These are phyloP conservation scores for Bondarzewia mesenterica DNA, from an alignment of 1,284 basidiomycete genomes.

Conservation along the genomic window DNA sequence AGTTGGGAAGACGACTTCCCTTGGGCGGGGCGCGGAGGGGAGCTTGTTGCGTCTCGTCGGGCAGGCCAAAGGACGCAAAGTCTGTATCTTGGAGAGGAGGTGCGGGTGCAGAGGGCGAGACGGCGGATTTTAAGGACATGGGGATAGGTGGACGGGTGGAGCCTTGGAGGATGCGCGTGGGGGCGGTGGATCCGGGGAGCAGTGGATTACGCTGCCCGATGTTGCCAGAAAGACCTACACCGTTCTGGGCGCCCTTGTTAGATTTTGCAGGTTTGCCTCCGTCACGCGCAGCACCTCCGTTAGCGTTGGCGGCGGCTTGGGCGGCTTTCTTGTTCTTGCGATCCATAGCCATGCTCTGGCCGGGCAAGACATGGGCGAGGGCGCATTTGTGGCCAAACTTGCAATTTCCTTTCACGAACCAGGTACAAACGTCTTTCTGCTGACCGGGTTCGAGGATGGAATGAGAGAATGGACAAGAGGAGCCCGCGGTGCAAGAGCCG, in stretches of 20 bases:
- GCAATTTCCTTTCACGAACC: conserved; percentile 94
- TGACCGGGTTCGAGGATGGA: conserved; percentile 57
- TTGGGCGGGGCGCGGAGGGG: conserved; percentile 38
- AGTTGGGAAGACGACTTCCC: conserved; percentile 20
- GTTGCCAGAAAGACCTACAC: conserved; percentile 8
- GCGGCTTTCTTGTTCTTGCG: conserved; percentile 97
- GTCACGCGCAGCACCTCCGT: conserved; percentile 30
- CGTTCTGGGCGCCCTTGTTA: conserved; percentile 16
- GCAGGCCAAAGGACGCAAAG: conserved; percentile 61
- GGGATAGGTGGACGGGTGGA: conserved; percentile 49
- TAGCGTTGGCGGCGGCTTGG: conserved; percentile 55
- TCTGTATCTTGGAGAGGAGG: conserved; percentile 70
- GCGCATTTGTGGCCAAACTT: conserved; percentile 98
- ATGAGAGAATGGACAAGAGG: conserved; percentile 96
- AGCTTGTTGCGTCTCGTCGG: conserved; percentile 45
- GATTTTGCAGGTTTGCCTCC: conserved; percentile 32
- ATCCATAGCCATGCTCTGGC: conserved; percentile 94
- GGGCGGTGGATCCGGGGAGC: conserved; percentile 45
- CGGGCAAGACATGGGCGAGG: conserved; percentile 88
- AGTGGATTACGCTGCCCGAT: conserved; percentile 32
- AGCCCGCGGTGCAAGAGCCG: conserved; percentile 87
- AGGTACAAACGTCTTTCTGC: conserved; percentile 89
- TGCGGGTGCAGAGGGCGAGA: conserved; percentile 73
- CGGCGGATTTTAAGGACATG: conserved; percentile 60
- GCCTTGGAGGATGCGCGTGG: conserved; percentile 34